These are phyloP conservation scores for Ehretia macrophylla DNA, from an alignment of 257 asterid genomes.

Conservation along the genomic window DNA sequence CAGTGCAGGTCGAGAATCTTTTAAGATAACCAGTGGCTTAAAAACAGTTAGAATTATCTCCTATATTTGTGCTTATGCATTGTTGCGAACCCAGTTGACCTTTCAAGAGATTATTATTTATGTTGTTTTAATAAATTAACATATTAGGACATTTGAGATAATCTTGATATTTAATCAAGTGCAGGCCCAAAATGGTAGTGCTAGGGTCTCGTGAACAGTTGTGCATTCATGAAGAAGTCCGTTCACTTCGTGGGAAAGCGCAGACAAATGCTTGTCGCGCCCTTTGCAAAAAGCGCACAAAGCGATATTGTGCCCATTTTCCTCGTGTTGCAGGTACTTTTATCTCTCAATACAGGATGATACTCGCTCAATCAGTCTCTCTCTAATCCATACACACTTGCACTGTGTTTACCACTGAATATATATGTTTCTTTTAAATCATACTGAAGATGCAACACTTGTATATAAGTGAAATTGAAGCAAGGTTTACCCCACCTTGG, in stretches of 20 bases:
- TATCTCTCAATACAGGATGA: too few relatives aligned
- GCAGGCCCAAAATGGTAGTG: constrained; percentile 96
- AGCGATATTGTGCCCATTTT: constrained; percentile 68
- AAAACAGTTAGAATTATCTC: too few relatives aligned
- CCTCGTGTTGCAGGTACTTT: constrained; percentile 75
- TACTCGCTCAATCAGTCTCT: neutral
- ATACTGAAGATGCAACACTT: too few relatives aligned
- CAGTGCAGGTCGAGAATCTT: too few relatives aligned
- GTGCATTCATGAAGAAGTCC: constrained; percentile 89
- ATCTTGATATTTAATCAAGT: constrained; percentile 13
- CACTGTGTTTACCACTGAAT: too few relatives aligned
- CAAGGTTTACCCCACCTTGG: neutral
- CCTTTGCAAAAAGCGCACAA: constrained; percentile 65
- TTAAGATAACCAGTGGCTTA: too few relatives aligned
- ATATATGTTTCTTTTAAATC: too few relatives aligned
- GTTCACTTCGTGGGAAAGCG: constrained; percentile 79
- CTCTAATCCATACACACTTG: neutral
- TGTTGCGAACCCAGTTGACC: too few relatives aligned
- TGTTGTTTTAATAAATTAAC: too few relatives aligned
- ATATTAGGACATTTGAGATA: too few relatives aligned
- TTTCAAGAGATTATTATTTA: too few relatives aligned
- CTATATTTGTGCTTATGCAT: too few relatives aligned
- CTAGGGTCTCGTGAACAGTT: constrained; percentile 97
- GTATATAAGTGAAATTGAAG: neutral
- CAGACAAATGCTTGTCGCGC: constrained; percentile 95